Evolutionary conservation across 345 rosid species (phyloP), one percentile per base, ranked within the genome.

Genomic region (Firmiana major): DNA sequence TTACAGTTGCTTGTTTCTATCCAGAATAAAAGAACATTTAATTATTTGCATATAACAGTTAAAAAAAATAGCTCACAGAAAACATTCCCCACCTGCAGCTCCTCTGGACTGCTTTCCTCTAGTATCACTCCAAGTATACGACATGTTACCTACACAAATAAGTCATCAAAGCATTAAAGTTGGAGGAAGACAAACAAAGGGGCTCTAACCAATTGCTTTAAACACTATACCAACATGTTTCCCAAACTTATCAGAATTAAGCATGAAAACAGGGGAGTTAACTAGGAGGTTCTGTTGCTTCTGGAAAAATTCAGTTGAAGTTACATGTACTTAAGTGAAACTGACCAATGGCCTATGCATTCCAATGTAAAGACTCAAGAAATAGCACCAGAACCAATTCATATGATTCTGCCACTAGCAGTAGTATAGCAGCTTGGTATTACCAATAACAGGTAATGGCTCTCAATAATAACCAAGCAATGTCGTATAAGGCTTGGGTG

Each of bases 101-200:
- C 58, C 58, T 53, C 22, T 19, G 58, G 58, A 53, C 22, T 53
- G 10, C 10, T 53, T 53, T 53, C 22, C 58, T 53, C 58, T 17
- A 53, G 58, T 21, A 53, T 19, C 58, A 53, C 58, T 66, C 51
- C 71, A 66, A 66, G 85, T 77, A 93, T 85, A 77, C 98, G 94
- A 69, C 99, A 96, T 15, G 99, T 93, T 46, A 96, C 93, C 99
- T 95, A 80, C 79, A 36, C 48, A 26, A 60, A 28, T 16, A 42
- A 45, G 67, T 59, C 46, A 74, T 43, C 36, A 43, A 74, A 74
- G 24, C 49, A 15, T 38, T 42, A 15, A 43, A 74, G 13, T 7
- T 8, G 3, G 21, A 46, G 21, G 12, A 48, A 46, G 57, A 46
- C 19, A 17, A 26, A 69, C 46, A 67, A 46, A 7, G 11, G 11